Evolutionary conservation across 2,329 filamentous ascomycete genomes (phyloP).

Genomic region (Aspergillus tubingensis): DNA sequence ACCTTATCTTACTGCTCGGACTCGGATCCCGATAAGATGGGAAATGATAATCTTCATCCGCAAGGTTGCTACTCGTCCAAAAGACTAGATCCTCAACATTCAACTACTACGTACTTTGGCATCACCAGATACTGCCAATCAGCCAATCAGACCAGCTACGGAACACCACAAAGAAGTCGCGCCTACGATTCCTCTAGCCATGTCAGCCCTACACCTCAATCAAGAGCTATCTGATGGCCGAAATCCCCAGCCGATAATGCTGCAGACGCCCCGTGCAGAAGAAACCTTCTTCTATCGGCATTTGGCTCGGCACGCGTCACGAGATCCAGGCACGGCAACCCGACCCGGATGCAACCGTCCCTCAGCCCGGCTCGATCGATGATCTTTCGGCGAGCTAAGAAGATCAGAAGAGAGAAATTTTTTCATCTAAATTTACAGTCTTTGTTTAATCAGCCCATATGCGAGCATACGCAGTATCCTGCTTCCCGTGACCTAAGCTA

Average conservation of each 20-base stretch:
- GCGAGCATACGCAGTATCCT: background rate
- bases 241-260: background rate
- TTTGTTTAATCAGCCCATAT: background rate
- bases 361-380: slow-evolving; percentile 5
- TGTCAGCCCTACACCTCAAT: too few relatives aligned
- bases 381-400: background rate
- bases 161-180: too few relatives aligned
- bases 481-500: background rate
- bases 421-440: background rate
- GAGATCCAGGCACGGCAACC: slow-evolving; percentile 22
- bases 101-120: too few relatives aligned
- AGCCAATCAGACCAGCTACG: too few relatives aligned
- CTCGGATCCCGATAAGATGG: background rate
- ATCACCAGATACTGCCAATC: too few relatives aligned
- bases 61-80: background rate
- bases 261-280: background rate
- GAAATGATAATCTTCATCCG: background rate
- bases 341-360: slow-evolving; percentile 22
- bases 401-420: background rate
- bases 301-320: slow-evolving; percentile 26
- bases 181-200: too few relatives aligned
- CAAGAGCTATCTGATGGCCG: background rate
- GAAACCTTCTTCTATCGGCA: slow-evolving; percentile 22
- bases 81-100: background rate
- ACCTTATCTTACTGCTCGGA: background rate